A percentile compares a stretch with the other conserved stretches of the same genome.
Evolutionary conservation across 148 eudicot genomes (phyloP).

Genomic region (Dianthus caryophyllus): DNA sequence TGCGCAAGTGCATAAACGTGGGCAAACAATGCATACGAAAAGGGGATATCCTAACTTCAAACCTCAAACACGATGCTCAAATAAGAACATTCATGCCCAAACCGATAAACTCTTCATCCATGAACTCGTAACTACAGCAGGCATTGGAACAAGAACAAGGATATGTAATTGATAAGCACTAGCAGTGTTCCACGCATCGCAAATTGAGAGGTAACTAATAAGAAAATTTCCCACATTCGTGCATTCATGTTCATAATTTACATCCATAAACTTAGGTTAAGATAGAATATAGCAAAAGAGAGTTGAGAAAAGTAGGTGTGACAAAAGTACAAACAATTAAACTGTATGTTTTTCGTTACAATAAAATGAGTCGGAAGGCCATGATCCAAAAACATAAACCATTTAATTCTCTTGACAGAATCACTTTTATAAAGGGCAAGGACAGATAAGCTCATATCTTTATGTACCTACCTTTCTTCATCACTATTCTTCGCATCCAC

Average conservation of each 20-base stretch:
- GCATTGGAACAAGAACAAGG: not conserved
- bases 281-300: not conserved
- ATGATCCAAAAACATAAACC: not conserved
- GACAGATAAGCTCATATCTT: not conserved
- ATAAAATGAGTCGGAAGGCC: too few relatives aligned
- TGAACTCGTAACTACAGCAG: too few relatives aligned
- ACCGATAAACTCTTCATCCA: too few relatives aligned
- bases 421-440: not conserved
- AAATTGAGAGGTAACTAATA: not conserved
- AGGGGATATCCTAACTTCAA: too few relatives aligned
- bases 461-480: constrained; percentile 54
- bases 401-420: not conserved
- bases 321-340: not conserved
- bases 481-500: constrained; percentile 69
- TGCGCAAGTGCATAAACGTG: not conserved
- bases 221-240: not conserved
- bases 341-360: not conserved
- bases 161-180: not conserved
- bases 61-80: too few relatives aligned
- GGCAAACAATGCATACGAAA: not conserved
- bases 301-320: not conserved
- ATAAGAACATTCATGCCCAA: too few relatives aligned
- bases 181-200: not conserved
- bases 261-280: not conserved
- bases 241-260: not conserved